phyloP scores from a whole-genome alignment of 1,139 yeast species.

The Kurtzmaniella quercitrusa region DNA sequence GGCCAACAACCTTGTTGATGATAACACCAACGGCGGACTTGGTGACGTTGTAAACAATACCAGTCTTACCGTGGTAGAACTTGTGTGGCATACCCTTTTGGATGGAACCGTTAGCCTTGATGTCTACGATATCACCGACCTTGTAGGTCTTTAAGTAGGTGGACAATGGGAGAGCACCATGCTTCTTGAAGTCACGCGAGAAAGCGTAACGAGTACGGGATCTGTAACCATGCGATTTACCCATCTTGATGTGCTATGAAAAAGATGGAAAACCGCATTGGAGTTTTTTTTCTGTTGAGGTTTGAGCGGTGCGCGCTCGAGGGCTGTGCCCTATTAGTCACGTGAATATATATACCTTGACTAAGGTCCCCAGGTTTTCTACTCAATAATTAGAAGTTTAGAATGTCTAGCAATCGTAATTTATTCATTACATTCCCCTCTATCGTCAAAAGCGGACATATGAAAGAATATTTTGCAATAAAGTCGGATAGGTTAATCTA shows the following conservation, averaged over 20 bases:
- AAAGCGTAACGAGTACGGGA: slow-evolving; percentile 99
- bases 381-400: no score
- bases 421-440: no score
- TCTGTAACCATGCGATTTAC: slow-evolving; percentile 84
- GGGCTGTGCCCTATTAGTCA: slow-evolving; percentile 1
- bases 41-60: slow-evolving; percentile 98
- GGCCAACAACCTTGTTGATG: slow-evolving; percentile 96
- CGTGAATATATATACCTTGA: background rate
- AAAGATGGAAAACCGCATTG: slow-evolving; percentile 1
- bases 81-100: slow-evolving; percentile 99
- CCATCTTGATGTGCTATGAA: slow-evolving; percentile 1
- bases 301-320: background rate
- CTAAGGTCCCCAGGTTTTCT: no score
- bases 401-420: no score
- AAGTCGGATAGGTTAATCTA: no score
- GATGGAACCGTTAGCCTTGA: slow-evolving; percentile 98
- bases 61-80: slow-evolving; percentile 99
- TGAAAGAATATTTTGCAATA: no score
- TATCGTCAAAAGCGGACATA: no score
- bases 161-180: slow-evolving; percentile 91
- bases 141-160: slow-evolving; percentile 97
- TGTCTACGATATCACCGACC: slow-evolving; percentile 99
- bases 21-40: slow-evolving; percentile 97
- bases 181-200: slow-evolving; percentile 99
- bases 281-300: slow-evolving; percentile 1